Evolutionary conservation across 2,329 filamentous ascomycete species (phyloP).

Genomic region (Periconia sp.): DNA sequence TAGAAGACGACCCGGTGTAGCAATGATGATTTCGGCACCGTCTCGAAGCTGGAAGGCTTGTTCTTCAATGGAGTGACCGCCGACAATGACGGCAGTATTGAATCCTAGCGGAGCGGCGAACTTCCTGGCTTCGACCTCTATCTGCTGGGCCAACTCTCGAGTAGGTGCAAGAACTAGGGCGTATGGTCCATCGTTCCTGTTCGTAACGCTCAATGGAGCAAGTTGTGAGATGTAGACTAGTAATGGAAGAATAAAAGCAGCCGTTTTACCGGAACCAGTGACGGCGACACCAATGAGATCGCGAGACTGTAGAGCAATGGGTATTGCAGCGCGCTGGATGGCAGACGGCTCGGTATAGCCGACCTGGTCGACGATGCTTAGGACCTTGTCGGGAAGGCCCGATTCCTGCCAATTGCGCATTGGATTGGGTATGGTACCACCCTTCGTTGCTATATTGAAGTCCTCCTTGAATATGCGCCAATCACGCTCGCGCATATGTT

Average conservation of each 20-base stretch:
- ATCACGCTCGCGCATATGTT: conserved; percentile 95
- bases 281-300: conserved; percentile 98
- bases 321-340: conserved; percentile 93
- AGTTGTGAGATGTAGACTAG: conserved; percentile 94
- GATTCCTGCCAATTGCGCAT: conserved; percentile 96
- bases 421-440: conserved; percentile 88
- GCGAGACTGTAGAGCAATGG: conserved; percentile 87
- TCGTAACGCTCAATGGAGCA: conserved; percentile 80
- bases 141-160: conserved; percentile 96
- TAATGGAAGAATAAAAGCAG: conserved; percentile 88
- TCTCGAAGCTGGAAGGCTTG: conserved; percentile 89
- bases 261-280: conserved; percentile 98
- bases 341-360: conserved; percentile 92
- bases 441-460: conserved; percentile 95
- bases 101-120: conserved; percentile 91
- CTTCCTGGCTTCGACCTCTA: conserved; percentile 90
- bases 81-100: conserved; percentile 95
- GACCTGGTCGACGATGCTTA: conserved; percentile 81
- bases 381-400: conserved; percentile 73
- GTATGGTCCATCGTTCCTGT: conserved; percentile 94
- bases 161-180: conserved; percentile 97
- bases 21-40: conserved; percentile 96
- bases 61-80: conserved; percentile 93
- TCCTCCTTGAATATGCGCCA: conserved; percentile 99
- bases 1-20: conserved; percentile 95